Percentiles rank a stretch among this genome's conserved stretches.
Conservation (phyloP, 2,329 filamentous ascomycete genomes). For the Lachnellula hyalina region DNA sequence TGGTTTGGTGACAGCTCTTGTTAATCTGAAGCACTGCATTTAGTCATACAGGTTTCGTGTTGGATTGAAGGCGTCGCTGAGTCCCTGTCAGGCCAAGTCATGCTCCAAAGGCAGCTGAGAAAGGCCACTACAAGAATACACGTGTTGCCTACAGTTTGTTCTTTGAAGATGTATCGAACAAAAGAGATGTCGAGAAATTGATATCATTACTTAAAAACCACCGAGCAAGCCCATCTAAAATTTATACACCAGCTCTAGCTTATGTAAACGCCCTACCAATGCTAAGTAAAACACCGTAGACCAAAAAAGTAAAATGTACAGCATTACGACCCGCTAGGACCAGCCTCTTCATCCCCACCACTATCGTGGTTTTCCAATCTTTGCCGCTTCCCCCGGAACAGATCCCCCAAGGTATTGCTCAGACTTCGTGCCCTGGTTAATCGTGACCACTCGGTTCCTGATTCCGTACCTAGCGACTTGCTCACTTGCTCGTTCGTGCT, state of each 20-base stretch:
- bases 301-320: slow-evolving; percentile 4
- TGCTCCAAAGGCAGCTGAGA: too few relatives aligned
- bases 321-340: slow-evolving; percentile 25
- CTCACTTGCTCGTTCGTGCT: slow-evolving; percentile 11
- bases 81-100: too few relatives aligned
- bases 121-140: too few relatives aligned
- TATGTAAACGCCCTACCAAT: not conserved
- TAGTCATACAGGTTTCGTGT: too few relatives aligned
- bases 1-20: too few relatives aligned
- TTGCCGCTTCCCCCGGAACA: slow-evolving; percentile 23
- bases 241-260: slow-evolving; percentile 4
- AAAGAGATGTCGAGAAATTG: not conserved
- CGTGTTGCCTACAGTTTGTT: not conserved
- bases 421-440: slow-evolving; percentile 26
- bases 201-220: not conserved
- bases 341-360: slow-evolving; percentile 25
- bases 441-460: slow-evolving; percentile 13
- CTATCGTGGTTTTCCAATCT: slow-evolving; percentile 9
- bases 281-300: not conserved
- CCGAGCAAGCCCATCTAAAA: not conserved
- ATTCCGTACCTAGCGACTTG: slow-evolving; percentile 17
- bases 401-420: slow-evolving; percentile 27
- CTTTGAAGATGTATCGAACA: not conserved
- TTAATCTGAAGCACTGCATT: too few relatives aligned
- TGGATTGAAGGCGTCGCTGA: too few relatives aligned